Evolutionary conservation across 2,329 filamentous ascomycete genomes (phyloP), one percentile per base, ranked within the genome.

Genomic region (Colletotrichum cordylinicola): DNA sequence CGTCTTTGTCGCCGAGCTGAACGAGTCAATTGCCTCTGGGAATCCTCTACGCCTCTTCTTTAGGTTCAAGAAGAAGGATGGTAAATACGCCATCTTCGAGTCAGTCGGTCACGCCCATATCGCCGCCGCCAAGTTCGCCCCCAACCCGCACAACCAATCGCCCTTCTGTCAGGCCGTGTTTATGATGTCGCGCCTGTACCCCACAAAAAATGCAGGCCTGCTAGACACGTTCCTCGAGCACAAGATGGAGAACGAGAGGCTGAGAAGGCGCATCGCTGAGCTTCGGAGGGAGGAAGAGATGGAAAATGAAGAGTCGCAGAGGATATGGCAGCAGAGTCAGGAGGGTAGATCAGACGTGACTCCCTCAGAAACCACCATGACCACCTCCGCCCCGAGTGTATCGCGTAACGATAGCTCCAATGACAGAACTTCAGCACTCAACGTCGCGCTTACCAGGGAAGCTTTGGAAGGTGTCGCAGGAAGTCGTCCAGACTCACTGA

Each of bases 171-270:
- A 95, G 80, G 96, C 96, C 48, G 95, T 98, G 80, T 98, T 98
- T 83, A 94, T 98, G 88, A 96, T 98, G 93, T 93, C 95, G 10
- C 91, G 96, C 24, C 95, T 95, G 2, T 98, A 98, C 83, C 96
- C 95, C 7, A 98, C 94, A 35, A 96, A 94, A 85, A 98, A 96
- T 82, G 93, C 95, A 2, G 91, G 91, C 5, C 89, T 98, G 13
- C 89, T 98, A 24, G 96, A 98, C 85, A 98, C 96, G 0, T 98
- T 98, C 81, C 88, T 98, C 33, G 96, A 98, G 83, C 96, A 98
- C 86, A 98, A 98, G 85, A 96, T 98, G 70, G 96, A 98, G 84
- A 98, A 98, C 81, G 96, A 98, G 86, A 92, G 96, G 6, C 85
- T 98, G 65, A 93, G 92, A 80, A 94, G 95, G 80, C 92, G 95